These are phyloP conservation scores for Malus asiatica DNA, from an alignment of 306 rosid species.

Conservation along the genomic window DNA sequence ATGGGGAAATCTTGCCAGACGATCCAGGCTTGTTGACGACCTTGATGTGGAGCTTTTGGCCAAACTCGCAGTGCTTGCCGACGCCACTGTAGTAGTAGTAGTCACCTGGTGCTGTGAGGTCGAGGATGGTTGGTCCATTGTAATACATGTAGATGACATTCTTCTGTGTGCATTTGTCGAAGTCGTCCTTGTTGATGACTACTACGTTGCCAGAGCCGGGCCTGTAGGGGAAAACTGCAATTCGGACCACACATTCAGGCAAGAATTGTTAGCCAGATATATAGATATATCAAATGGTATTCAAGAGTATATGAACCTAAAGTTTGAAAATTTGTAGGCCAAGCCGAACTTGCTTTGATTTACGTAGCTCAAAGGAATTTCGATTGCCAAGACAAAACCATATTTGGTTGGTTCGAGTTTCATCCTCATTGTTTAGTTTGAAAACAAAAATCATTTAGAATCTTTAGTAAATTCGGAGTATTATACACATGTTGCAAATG, in stretches of 20 bases:
- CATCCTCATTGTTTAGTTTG: not conserved
- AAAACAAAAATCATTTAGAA: not conserved
- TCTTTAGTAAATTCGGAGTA: not conserved
- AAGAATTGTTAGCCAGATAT: not conserved
- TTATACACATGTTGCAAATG: not conserved
- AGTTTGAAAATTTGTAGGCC: not conserved
- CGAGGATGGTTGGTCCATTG: slow-evolving; percentile 33
- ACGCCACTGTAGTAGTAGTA: slow-evolving; percentile 44
- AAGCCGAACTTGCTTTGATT: not conserved
- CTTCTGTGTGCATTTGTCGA: slow-evolving; percentile 21
- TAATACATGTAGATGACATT: slow-evolving; percentile 17
- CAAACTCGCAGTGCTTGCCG: slow-evolving; percentile 71
- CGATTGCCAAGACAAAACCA: not conserved
- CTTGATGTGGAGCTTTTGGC: slow-evolving; percentile 51
- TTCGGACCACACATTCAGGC: not conserved
- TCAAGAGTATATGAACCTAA: too few species aligned
- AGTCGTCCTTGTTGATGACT: slow-evolving; percentile 34
- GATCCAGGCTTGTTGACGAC: slow-evolving; percentile 19
- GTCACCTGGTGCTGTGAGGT: slow-evolving; percentile 36
- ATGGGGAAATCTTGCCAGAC: slow-evolving; percentile 18
- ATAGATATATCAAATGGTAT: not conserved
- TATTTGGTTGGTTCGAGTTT: too few species aligned
- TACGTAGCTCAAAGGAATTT: not conserved
- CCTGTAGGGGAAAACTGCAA: slow-evolving; percentile 50
- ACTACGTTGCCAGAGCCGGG: slow-evolving; percentile 40